Conservation (phyloP, 345 rosid genomes). For the Acer negundo region DNA sequence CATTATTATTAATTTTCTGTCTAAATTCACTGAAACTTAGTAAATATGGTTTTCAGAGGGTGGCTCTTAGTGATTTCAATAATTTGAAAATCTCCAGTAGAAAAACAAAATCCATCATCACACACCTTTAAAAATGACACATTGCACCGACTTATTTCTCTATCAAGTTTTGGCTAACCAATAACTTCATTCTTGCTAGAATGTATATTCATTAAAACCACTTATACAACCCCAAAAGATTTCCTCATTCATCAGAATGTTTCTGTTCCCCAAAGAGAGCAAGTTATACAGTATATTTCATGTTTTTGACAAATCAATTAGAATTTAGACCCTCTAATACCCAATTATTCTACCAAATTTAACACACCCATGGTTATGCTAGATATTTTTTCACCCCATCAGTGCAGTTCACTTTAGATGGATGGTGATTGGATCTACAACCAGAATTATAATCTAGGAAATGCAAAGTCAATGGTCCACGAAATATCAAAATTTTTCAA, state of each 20-base stretch:
- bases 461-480: conserved; percentile 2
- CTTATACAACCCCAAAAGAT: background rate
- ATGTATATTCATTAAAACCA: background rate
- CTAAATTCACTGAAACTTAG: background rate
- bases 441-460: background rate
- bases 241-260: background rate
- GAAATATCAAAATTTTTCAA: background rate
- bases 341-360: background rate
- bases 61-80: background rate
- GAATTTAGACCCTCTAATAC: background rate
- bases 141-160: too few relatives aligned
- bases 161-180: too few relatives aligned
- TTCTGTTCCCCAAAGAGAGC: background rate
- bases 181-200: too few relatives aligned
- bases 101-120: background rate
- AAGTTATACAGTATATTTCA: background rate
- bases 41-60: background rate
- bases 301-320: background rate
- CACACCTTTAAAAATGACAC: too few relatives aligned
- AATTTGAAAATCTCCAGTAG: background rate
- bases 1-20: background rate
- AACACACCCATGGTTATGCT: background rate
- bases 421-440: background rate
- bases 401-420: conserved; percentile 5
- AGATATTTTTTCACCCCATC: background rate